Conservation (phyloP, 1,139 yeast genomes). For the Sugiyamaella pinicola region DNA sequence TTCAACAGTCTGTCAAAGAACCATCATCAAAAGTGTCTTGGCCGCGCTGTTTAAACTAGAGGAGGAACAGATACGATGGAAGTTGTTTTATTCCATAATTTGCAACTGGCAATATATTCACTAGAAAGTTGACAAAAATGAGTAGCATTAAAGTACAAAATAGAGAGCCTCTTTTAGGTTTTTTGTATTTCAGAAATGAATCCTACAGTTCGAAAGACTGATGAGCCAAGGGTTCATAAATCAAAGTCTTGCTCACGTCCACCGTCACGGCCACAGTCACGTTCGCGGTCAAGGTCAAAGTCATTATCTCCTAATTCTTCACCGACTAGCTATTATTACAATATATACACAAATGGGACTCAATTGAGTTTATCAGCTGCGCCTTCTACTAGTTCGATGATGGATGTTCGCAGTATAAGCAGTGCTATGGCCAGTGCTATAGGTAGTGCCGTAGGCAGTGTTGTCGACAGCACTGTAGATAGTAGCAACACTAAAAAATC, state of each 20-base stretch:
- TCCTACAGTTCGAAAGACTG: neutral
- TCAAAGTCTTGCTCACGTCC: neutral
- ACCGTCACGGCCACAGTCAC: neutral
- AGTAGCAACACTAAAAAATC: neutral
- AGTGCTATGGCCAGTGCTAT: neutral
- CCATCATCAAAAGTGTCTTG: too few relatives aligned
- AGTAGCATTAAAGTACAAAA: too few relatives aligned
- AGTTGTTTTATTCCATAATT: too few relatives aligned
- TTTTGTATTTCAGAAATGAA: too few relatives aligned
- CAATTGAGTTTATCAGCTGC: neutral
- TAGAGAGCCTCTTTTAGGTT: too few relatives aligned
- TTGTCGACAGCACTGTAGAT: neutral
- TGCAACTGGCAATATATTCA: too few relatives aligned
- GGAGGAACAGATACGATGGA: too few relatives aligned
- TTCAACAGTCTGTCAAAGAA: too few relatives aligned
- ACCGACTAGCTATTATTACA: constrained; percentile 11
- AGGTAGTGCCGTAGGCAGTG: neutral
- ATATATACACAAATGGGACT: neutral
- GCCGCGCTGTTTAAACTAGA: too few relatives aligned
- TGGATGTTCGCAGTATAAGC: neutral
- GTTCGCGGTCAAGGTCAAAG: neutral
- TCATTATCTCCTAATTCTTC: constrained; percentile 10
- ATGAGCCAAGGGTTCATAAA: neutral
- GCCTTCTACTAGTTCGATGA: neutral
- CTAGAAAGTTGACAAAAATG: too few relatives aligned